Evolutionary conservation across 441 rosid species (phyloP).

Genomic region (California macrophylla): DNA sequence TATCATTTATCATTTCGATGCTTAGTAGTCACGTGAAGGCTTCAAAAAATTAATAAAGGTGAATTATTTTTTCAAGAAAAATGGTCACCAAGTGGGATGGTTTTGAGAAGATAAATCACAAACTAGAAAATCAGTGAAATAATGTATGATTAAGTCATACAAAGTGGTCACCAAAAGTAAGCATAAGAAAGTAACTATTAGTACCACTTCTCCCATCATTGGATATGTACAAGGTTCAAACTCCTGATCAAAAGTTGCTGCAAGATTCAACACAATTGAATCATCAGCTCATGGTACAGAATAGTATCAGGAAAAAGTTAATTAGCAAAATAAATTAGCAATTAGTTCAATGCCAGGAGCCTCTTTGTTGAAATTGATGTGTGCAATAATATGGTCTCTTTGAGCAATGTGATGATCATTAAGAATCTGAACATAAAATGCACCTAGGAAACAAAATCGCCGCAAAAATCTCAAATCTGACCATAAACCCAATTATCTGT

Average conservation of each 20-base stretch:
- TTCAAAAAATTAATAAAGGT: too few species aligned
- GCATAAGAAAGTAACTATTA: background rate
- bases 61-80: too few species aligned
- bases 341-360: background rate
- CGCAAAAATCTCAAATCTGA: background rate
- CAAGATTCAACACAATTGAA: background rate
- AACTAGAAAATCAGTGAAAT: background rate
- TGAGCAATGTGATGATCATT: background rate
- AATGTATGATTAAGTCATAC: background rate
- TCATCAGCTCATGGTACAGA: background rate
- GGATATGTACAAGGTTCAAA: slow-evolving; percentile 10
- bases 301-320: background rate
- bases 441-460: background rate
- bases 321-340: background rate
- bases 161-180: background rate
- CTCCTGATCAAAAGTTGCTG: slow-evolving; percentile 22
- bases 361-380: background rate
- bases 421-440: background rate
- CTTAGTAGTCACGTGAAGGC: too few species aligned
- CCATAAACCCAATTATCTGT: background rate
- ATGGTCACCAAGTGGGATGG: too few species aligned
- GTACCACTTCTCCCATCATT: slow-evolving; percentile 56
- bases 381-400: background rate
- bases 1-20: too few species aligned
- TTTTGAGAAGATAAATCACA: too few species aligned